A percentile compares a stretch with the other conserved stretches of the same genome.
These are phyloP conservation scores for Amaranthus hypochondriacus DNA, from an alignment of 148 eudicot genomes.

Conservation along the genomic window DNA sequence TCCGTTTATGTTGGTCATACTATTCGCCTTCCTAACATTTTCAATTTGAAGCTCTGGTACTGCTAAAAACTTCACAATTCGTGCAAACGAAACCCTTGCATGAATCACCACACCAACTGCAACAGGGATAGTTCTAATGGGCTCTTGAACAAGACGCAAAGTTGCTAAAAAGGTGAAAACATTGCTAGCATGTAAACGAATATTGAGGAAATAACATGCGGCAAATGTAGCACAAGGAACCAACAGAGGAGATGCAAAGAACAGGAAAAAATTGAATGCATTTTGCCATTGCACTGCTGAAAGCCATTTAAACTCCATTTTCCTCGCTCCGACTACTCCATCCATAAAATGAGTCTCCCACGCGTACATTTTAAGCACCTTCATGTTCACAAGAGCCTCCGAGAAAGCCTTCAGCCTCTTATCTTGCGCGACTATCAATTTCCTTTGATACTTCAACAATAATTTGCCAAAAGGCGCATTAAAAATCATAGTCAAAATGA, in stretches of 20 bases:
- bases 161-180: conserved; percentile 89
- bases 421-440: conserved; percentile 61
- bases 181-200: conserved; percentile 69
- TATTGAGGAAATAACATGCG: conserved; percentile 52
- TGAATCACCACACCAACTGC: conserved; percentile 72
- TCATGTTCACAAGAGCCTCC: conserved; percentile 76
- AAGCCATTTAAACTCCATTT: conserved; percentile 46
- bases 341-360: conserved; percentile 66
- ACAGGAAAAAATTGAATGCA: conserved; percentile 45
- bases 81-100: conserved; percentile 65
- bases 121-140: conserved; percentile 75
- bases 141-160: conserved; percentile 77
- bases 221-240: conserved; percentile 71
- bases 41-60: conserved; percentile 67
- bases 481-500: conserved; percentile 48
- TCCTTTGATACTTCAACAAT: conserved; percentile 50
- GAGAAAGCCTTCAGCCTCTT: conserved; percentile 46
- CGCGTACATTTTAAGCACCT: conserved; percentile 68
- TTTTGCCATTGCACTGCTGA: conserved; percentile 47
- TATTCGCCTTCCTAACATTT: conserved; percentile 34
- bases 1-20: conserved; percentile 1
- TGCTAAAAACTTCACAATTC: conserved; percentile 68
- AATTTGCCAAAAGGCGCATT: conserved; percentile 58
- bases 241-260: conserved; percentile 61
- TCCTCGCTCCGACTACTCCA: conserved; percentile 43